Evolutionary conservation across 257 asterid genomes (phyloP), one percentile per base, ranked within the genome.

Genomic region (Asclepias syriaca): DNA sequence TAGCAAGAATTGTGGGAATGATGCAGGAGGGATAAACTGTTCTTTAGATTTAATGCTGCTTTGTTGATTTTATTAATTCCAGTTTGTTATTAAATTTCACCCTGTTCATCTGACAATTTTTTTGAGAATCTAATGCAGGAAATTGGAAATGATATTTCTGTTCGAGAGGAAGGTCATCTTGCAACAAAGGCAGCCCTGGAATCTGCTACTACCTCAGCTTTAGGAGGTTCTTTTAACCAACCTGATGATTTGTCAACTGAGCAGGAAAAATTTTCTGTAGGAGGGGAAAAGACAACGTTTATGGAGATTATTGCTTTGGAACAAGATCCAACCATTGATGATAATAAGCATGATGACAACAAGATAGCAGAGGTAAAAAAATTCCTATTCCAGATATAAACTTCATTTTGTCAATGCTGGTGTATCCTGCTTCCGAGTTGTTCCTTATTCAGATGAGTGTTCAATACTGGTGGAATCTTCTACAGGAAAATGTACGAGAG

Each of bases 241-340:
- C 29, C 68, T 18, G 60, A 75, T 56, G 58, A 69, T 72, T 12
- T 82, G 46, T 24, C 49, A 71, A 73, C 78, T 71, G 81, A 74
- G 39, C 32, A 16, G 14, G 78, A 68, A 32, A 22, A 34, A n/a
- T 57, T 4, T 50, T 39, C 22, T 18, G 43, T 16, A 6, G 68
- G 65, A 43, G 60, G 54, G 8, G 22, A 45, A 65, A 65, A 3
- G 34, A 14, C 55, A 15, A 40, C 67, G 48, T 64, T 72, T 37
- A 27, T 60, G 54, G 79, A 48, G 71, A 34, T 73, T 37, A 71
- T 60, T 75, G 75, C 50, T 74, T 77, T 81, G 65, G 50, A 43
- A 51, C 29, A 68, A 60, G 75, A 61, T 66, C 32, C 66, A n/a
- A 10, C 22, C 50, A 2, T 45, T 8, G 32, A 51, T 21, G 50